Base-by-base conservation (phyloP, 257 asterid species). In the Thymus quinquecostatus region DNA sequence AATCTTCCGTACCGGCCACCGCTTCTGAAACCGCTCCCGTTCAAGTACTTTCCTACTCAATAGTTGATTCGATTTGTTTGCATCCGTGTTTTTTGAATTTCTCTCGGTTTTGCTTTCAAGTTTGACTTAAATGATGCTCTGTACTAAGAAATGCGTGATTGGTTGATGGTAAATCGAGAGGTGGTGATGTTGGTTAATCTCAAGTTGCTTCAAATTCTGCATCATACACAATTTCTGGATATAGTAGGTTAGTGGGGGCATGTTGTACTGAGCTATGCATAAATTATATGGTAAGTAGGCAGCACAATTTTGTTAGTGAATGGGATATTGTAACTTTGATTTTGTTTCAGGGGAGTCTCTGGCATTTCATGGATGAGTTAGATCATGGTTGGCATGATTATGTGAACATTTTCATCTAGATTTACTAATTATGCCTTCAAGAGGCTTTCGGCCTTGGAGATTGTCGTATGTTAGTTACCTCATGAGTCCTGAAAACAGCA, bases 1-100 rank as follows among this genome's bases (percentile, higher is more conserved):
- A 85, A 44, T 72, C 84, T 75, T 65, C 84, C 38, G 60, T 69
- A 60, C 57, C 74, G 8, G 48, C 65, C 49, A 7, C 60, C 55
- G 44, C 78, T 33, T 21, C 54, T 68, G 65, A 78, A 54, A 50
- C 79, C 38, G 75, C 40, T 49, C 79, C 74, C 45, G 75, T 13
- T 58, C 84, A 62, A 78, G 85, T 72, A 76, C 60, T 47, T 32
- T 75, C 50, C 38, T 21, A 28, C 30, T 48, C 27, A n/a, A 40
- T 40, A 8, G 41, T 49, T 1, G 56, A 8, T n/a, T 61, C 12
- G 40, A 11, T 12, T 34, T 13, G 77, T 13, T 12, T 44, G 33
- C 2, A 33, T 60, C 57, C 34, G 5, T 3, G 47, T 2, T 32
- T 6, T 8, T 28, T 2, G 10, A 3, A 11, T 6, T 49, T 60